Evolutionary conservation across 345 rosid genomes (phyloP).

Genomic region (Balakata baccata): DNA sequence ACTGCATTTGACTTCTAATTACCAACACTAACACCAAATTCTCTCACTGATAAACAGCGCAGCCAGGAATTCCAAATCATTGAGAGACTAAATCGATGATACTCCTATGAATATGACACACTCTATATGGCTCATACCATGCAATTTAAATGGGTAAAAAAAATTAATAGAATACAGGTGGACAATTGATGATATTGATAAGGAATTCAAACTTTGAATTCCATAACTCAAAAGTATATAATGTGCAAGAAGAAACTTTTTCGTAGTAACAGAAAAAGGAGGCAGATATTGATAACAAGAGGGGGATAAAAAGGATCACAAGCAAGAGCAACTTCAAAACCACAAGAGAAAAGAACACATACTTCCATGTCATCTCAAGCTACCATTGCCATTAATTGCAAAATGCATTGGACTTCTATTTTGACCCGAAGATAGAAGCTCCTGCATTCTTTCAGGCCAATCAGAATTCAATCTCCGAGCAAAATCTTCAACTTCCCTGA

Average conservation of each 20-base stretch:
- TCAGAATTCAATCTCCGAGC: conserved; percentile 32
- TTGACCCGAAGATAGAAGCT: conserved; percentile 26
- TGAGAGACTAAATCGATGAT: not conserved
- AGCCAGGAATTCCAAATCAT: not conserved
- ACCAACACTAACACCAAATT: not conserved
- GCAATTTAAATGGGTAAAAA: not conserved
- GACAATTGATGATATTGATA: not conserved
- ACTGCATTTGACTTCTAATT: not conserved
- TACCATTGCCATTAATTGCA: conserved; percentile 20
- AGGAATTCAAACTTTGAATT: not conserved
- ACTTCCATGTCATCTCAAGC: conserved; percentile 22
- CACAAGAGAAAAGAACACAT: conserved; percentile 14
- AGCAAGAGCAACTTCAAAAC: not conserved
- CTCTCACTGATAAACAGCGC: not conserved
- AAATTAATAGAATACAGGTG: not conserved
- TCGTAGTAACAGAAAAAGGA: not conserved
- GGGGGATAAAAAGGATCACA: not conserved
- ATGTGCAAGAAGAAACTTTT: not conserved
- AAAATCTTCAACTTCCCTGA: conserved; percentile 35
- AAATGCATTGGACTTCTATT: conserved; percentile 15
- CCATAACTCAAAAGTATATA: not conserved
- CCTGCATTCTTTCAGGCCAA: conserved; percentile 35
- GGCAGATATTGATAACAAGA: not conserved
- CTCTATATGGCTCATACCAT: not conserved
- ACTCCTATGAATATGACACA: not conserved